A percentile compares a stretch with the other conserved stretches of the same genome.
Evolutionary conservation across 768 basidiomycete genomes (phyloP).

Genomic region (Tephrocybe rancida): DNA sequence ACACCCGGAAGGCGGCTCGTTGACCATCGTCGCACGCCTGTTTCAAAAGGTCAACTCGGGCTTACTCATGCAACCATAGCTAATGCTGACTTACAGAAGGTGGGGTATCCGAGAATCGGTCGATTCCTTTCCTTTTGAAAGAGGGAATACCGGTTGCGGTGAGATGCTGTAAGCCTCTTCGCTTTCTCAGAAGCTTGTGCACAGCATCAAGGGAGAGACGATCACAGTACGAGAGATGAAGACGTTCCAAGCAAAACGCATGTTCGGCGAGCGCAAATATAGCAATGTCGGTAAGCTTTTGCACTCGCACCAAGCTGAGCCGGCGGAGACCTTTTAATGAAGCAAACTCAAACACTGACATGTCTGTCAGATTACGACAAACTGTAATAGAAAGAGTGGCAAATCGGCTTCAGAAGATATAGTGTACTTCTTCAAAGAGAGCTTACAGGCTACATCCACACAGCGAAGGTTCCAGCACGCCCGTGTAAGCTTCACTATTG

Average conservation of each 20-base stretch:
- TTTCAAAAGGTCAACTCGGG: not conserved
- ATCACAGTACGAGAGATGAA: constrained; percentile 88
- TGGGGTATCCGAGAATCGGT: constrained; percentile 74
- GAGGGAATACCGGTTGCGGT: constrained; percentile 80
- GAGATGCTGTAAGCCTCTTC: constrained; percentile 68
- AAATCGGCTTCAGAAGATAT: constrained; percentile 3
- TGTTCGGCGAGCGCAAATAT: constrained; percentile 80
- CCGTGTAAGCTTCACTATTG: constrained; percentile 66
- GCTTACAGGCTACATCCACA: constrained; percentile 87
- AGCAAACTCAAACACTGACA: constrained; percentile 81
- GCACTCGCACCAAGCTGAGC: constrained; percentile 79
- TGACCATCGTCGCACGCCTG: constrained; percentile 72
- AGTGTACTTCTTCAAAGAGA: constrained; percentile 8
- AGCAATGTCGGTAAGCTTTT: constrained; percentile 83
- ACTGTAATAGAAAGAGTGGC: constrained; percentile 56
- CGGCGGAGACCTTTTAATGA: constrained; percentile 68
- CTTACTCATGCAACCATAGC: not conserved
- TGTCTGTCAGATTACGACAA: constrained; percentile 83
- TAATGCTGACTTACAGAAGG: constrained; percentile 52
- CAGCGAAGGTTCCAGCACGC: constrained; percentile 75
- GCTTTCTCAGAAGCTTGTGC: constrained; percentile 64
- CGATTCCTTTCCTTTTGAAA: constrained; percentile 67
- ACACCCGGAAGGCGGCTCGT: constrained; percentile 76
- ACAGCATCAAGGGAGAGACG: constrained; percentile 76
- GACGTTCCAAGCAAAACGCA: constrained; percentile 66